Conservation (phyloP, 2,329 filamentous ascomycete genomes). For the Neodidymelliopsis sp. region DNA sequence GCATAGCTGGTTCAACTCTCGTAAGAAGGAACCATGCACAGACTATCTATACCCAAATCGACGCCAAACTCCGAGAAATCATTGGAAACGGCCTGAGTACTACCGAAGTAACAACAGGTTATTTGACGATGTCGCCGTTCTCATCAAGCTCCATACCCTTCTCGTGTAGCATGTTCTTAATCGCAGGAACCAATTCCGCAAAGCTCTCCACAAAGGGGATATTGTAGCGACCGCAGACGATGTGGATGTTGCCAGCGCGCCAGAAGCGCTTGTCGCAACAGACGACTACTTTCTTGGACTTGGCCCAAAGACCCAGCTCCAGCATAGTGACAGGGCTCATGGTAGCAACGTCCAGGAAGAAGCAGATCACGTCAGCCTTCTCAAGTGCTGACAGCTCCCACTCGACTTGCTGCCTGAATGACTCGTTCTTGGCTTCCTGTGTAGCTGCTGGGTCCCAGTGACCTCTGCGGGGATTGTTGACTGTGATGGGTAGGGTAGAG, state of each 20-base stretch:
- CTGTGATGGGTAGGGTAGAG: slow-evolving; percentile 55
- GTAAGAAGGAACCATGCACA: no score
- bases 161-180: slow-evolving; percentile 44
- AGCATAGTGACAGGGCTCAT: slow-evolving; percentile 66
- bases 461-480: slow-evolving; percentile 64
- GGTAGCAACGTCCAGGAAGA: slow-evolving; percentile 64
- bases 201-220: slow-evolving; percentile 56
- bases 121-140: slow-evolving; percentile 19
- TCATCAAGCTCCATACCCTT: slow-evolving; percentile 37
- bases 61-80: neutral
- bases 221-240: slow-evolving; percentile 61
- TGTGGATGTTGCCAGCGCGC: slow-evolving; percentile 68
- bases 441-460: slow-evolving; percentile 65
- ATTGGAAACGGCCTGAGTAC: neutral
- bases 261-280: slow-evolving; percentile 61
- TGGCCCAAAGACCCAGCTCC: slow-evolving; percentile 65
- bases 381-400: slow-evolving; percentile 70
- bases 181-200: slow-evolving; percentile 49
- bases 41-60: neutral
- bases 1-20: no score
- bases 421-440: slow-evolving; percentile 52
- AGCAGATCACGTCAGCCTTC: slow-evolving; percentile 60
- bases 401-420: slow-evolving; percentile 62
- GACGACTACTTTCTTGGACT: slow-evolving; percentile 59
- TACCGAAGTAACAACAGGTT: no score